Percentiles rank a stretch among this genome's conserved stretches.
Conservation (phyloP, 768 basidiomycete species). For the Boletellus emodensis region DNA sequence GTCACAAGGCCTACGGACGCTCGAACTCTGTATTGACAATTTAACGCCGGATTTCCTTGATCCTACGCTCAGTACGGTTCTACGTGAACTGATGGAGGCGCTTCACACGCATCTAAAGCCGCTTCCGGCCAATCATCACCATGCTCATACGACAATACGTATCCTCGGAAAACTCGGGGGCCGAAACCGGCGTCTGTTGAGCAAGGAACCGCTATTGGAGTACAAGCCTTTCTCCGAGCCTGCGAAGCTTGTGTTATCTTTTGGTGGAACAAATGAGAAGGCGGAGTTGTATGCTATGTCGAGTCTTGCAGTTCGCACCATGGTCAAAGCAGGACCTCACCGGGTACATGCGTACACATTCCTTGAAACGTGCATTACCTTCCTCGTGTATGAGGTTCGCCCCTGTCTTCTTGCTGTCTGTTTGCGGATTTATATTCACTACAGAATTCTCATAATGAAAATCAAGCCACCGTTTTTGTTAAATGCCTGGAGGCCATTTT, state of each 20-base stretch:
- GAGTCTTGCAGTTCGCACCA: constrained; percentile 57
- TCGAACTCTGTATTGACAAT: constrained; percentile 99
- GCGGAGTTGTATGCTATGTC: constrained; percentile 68
- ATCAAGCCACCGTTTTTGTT: constrained; percentile 71
- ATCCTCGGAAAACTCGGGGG: constrained; percentile 97
- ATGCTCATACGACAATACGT: constrained; percentile 91
- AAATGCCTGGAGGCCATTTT: constrained; percentile 71
- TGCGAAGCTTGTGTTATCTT: constrained; percentile 68
- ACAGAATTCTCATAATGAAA: constrained; percentile 69
- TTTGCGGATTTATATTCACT: constrained; percentile 6
- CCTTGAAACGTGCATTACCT: constrained; percentile 66
- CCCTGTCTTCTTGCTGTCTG: neutral
- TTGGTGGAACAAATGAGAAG: constrained; percentile 59
- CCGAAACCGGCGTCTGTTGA: constrained; percentile 81
- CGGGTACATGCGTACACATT: constrained; percentile 60
- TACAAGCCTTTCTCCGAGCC: constrained; percentile 69
- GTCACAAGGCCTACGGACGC: constrained; percentile 90
- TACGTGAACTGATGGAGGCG: constrained; percentile 92
- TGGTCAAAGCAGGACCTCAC: constrained; percentile 46
- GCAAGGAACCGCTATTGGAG: constrained; percentile 71
- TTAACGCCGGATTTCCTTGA: constrained; percentile 97
- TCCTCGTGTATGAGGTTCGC: constrained; percentile 71
- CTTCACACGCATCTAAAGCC: constrained; percentile 90
- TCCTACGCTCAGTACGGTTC: constrained; percentile 88
- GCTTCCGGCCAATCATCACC: constrained; percentile 80